Evolutionary conservation across 352 stramenopile genomes (phyloP), one percentile per base, ranked within the genome.

Genomic region (Phytophthora chlamydospora): DNA sequence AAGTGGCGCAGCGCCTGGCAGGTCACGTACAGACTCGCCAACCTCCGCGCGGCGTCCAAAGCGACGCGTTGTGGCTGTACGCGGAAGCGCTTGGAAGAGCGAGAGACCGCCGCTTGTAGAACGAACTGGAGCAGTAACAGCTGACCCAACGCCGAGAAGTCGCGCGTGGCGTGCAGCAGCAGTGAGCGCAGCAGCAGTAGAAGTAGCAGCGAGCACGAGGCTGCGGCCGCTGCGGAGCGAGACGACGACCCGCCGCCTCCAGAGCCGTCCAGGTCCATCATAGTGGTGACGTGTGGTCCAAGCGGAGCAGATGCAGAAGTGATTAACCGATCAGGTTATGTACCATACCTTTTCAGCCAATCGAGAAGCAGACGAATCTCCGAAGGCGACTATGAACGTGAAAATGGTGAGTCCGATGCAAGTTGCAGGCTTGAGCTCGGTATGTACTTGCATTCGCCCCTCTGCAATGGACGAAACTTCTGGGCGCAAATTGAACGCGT

Each of bases 1-100:
- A 90, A 92, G 45, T 90, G 79, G 31, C 80, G 68, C 21, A 92
- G 64, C 35, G 83, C 78, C n/a, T 83, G 76, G 7, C 65, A 66
- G 9, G 71, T 65, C 16, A 89, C 48, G 58, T 73, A 90, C 41
- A 77, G 76, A 48, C 71, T 71, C 27, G 70, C 68, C 7, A 89
- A 57, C 17, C 79, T 68, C 9, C 68, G 73, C 13, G 62, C 39
- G 2, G 67, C 83, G 46, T 78, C 78, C 32, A 74, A 33, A 31
- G 66, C 52, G 31, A 79, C 52, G 29, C 33, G 68, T 51, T 41
- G 53, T 21, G 40, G 48, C 17, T 47, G 49, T 14, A 62, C 16
- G 9, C 36, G 48, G 6, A 24, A 19, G 24, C 16, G 48, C 19
- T 21, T 68, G 46, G 58, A 56, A 31, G 39, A 47, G 47, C 61